Percentiles rank a stretch among this genome's conserved stretches.
Evolutionary conservation across 306 rosid genomes (phyloP).

Genomic region (Inga oerstediana): DNA sequence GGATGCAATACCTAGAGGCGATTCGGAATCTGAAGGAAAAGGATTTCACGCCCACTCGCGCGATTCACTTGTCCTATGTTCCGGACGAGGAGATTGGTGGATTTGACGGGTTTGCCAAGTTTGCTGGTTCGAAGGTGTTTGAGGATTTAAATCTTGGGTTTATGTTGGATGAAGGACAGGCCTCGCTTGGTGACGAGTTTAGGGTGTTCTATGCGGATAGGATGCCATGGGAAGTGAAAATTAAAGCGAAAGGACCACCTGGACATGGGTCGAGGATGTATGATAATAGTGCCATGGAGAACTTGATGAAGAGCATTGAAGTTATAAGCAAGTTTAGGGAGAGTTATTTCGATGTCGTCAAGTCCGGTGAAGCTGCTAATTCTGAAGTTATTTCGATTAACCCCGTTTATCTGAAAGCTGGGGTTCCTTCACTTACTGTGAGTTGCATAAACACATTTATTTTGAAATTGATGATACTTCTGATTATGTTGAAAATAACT

Average conservation of each 20-base stretch:
- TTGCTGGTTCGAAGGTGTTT: conserved; percentile 62
- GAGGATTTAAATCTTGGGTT: conserved; percentile 67
- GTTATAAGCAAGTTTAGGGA: conserved; percentile 65
- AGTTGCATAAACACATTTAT: conserved; percentile 19
- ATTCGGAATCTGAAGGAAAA: conserved; percentile 54
- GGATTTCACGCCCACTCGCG: conserved; percentile 50
- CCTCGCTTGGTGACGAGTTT: conserved; percentile 66
- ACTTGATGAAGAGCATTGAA: conserved; percentile 83
- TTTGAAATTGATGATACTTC: background rate
- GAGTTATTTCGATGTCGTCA: conserved; percentile 75
- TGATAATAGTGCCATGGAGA: conserved; percentile 83
- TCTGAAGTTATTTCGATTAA: conserved; percentile 82
- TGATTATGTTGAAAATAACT: background rate
- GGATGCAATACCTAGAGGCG: conserved; percentile 80
- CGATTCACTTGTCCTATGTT: conserved; percentile 70
- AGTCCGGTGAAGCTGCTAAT: conserved; percentile 67
- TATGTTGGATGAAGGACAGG: conserved; percentile 86
- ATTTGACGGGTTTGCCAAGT: conserved; percentile 51
- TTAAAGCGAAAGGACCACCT: conserved; percentile 63
- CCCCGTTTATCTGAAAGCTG: conserved; percentile 80
- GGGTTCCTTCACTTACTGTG: conserved; percentile 63
- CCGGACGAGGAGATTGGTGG: conserved; percentile 98
- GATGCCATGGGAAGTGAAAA: conserved; percentile 67
- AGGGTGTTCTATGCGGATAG: conserved; percentile 83
- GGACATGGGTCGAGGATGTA: conserved; percentile 88